Base-by-base conservation (phyloP, 345 rosid species). In the Populus euphratica region DNA sequence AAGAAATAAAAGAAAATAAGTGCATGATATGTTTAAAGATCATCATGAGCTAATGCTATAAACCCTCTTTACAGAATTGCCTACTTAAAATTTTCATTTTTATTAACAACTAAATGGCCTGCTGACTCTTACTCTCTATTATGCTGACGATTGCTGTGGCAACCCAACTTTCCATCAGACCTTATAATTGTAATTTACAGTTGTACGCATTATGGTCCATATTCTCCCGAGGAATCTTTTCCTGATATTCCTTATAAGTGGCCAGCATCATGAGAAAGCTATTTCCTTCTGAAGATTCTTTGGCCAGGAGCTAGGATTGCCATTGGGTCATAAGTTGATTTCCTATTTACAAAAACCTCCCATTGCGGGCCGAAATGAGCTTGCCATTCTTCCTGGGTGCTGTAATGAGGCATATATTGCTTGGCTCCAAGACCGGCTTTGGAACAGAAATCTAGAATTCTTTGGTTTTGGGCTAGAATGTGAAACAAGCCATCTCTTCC, bases 271-370 rank as follows among this genome's bases (percentile, higher is more conserved):
- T 73, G 79, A 75, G 78, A 77, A 73, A 39, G 79, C 68, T 68
- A 74, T 79, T 79, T 83, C 79, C 91, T 87, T 90, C 70, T 76
- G 84, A 96, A 96, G 68, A 93, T 92, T 83, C 82, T 87, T 73
- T 93, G 98, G 3, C 98, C 99, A 0, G 98, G 99, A 20, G 94
- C 92, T 77, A 95, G 96, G 68, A 95, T 90, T 67, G 90, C 88
- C 69, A 89, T 80, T 78, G 96, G 98, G 77, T 96, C 99, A 78
- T 93, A 96, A 35, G 82, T 75, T 20, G 80, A 76, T 84, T 96
- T 93, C 84, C 90, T 87, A 79, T 78, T 80, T 41, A 84, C 80
- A 73, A 93, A 88, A 68, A 80, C 88, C 84, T 92, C 88, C 98
- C 98, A 93, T 75, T 61, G 81, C 35, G 82, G 77, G 29, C 99